Base-by-base conservation (phyloP, 768 basidiomycete genomes). In the Amanita subjunquillea region DNA sequence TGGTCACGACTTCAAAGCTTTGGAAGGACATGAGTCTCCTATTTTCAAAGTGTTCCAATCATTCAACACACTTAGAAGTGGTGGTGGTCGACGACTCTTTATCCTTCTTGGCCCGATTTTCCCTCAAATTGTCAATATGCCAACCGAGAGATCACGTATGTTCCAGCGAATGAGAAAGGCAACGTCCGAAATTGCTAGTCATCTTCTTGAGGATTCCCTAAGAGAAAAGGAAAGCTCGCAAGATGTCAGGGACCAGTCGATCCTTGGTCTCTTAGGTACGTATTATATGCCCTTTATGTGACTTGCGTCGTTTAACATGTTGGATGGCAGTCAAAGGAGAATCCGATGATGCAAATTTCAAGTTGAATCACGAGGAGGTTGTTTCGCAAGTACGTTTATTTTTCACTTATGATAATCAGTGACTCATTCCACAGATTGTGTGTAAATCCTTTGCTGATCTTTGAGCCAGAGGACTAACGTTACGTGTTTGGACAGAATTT, bases 1-100 rank as follows among this genome's bases (percentile, higher is more conserved):
- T 53, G 74, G 76, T 4, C 75, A 82, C 56, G 68, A 80, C 57
- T 83, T 83, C 55, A 72, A 72, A 9, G 62, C 75, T 0, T 67
- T 82, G 4, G 71, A 76, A 15, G 79, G 79, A 7, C 70, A 75
- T 51, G 60, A 60, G 22, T 66, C 74, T 2, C 56, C 66, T 2
- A 67, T 80, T n/a, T 64, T 69, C 2, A 65, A 71, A 4, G 65
- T 67, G 2, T 75, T 78, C 25, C 70, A 73, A n/a, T 60, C 65
- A 0, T 68, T 74, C 42, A 59, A 44, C 27, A 54, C 54, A 12
- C 60, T 68, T 6, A n/a, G 1, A 17, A 17, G 17, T 17, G 27
- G 3, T 2, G 41, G 23, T 34, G 54, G 55, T 15, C 65, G 66
- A 17, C 54, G 57, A 9, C 50, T 67, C 6, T 53, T 70, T 3